Percentiles rank a stretch among this genome's conserved stretches.
Conservation (phyloP, 2,329 filamentous ascomycete species). For the Fusarium mundagurra region DNA sequence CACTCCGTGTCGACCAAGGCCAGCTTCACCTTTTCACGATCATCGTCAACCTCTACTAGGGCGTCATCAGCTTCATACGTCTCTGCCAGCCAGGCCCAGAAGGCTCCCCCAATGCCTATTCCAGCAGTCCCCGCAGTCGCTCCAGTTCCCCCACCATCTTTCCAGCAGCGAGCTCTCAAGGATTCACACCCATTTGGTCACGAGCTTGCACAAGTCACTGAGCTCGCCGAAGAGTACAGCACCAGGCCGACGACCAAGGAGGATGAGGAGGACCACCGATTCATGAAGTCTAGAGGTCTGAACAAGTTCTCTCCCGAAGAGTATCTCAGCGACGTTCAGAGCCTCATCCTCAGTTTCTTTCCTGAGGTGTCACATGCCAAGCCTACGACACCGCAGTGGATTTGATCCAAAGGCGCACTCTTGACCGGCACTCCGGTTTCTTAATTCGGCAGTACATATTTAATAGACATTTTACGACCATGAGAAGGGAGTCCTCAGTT, state of each 20-base stretch:
- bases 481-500: conserved; percentile 26
- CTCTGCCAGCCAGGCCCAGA: conserved; percentile 45
- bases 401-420: conserved; percentile 58
- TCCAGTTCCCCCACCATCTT: conserved; percentile 46
- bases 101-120: conserved; percentile 45
- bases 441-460: conserved; percentile 49
- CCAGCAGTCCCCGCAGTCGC: conserved; percentile 42
- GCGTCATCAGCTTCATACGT: conserved; percentile 59
- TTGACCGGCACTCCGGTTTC: conserved; percentile 24
- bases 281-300: conserved; percentile 75
- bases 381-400: conserved; percentile 58
- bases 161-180: conserved; percentile 50
- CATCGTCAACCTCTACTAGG: conserved; percentile 65
- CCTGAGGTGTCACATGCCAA: conserved; percentile 48
- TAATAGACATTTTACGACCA: conserved; percentile 42
- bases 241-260: conserved; percentile 67
- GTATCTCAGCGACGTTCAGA: conserved; percentile 83
- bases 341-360: conserved; percentile 72
- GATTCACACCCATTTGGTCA: conserved; percentile 81
- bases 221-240: conserved; percentile 89
- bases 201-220: conserved; percentile 91
- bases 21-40: conserved; percentile 66
- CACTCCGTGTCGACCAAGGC: conserved; percentile 65
- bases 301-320: conserved; percentile 80
- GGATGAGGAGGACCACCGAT: conserved; percentile 72